Evolutionary conservation across 768 basidiomycete species (phyloP).

Genomic region (Auriscalpium vulgare): DNA sequence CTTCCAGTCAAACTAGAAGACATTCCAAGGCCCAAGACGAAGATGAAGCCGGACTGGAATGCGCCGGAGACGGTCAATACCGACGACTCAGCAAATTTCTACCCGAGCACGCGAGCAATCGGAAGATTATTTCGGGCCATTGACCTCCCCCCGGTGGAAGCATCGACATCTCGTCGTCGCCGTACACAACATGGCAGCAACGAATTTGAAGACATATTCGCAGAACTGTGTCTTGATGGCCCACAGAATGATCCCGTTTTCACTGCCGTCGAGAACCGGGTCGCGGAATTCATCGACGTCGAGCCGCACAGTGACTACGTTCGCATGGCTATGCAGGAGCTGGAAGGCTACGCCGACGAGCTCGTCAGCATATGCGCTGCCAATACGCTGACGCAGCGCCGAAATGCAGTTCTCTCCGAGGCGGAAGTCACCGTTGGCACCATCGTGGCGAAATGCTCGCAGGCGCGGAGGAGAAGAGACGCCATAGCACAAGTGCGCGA

Average conservation of each 20-base stretch:
- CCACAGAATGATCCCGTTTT: neutral
- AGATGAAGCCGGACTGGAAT: constrained; percentile 52
- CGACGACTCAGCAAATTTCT: constrained; percentile 27
- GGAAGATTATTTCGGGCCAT: constrained; percentile 58
- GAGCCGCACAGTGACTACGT: constrained; percentile 6
- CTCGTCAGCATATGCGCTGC: constrained; percentile 40
- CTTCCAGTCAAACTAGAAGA: constrained; percentile 20
- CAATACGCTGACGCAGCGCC: constrained; percentile 38
- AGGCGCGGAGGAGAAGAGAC: constrained; percentile 45
- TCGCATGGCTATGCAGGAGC: constrained; percentile 12
- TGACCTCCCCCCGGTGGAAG: constrained; percentile 34
- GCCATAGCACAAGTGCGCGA: constrained; percentile 49
- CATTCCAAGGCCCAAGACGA: constrained; percentile 37
- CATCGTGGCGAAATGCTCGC: constrained; percentile 54
- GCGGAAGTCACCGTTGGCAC: constrained; percentile 62
- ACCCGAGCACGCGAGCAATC: constrained; percentile 46
- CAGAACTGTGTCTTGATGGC: constrained; percentile 7
- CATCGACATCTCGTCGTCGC: constrained; percentile 8
- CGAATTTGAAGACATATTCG: constrained; percentile 21
- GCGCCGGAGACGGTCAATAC: constrained; percentile 47
- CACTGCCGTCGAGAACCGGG: constrained; percentile 13
- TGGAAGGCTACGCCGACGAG: constrained; percentile 34
- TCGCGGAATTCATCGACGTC: constrained; percentile 17
- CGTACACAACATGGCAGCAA: constrained; percentile 19
- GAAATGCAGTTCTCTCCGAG: constrained; percentile 40